Conservation (phyloP, 179 eudicot genomes). For the Corrigiola litoralis region DNA sequence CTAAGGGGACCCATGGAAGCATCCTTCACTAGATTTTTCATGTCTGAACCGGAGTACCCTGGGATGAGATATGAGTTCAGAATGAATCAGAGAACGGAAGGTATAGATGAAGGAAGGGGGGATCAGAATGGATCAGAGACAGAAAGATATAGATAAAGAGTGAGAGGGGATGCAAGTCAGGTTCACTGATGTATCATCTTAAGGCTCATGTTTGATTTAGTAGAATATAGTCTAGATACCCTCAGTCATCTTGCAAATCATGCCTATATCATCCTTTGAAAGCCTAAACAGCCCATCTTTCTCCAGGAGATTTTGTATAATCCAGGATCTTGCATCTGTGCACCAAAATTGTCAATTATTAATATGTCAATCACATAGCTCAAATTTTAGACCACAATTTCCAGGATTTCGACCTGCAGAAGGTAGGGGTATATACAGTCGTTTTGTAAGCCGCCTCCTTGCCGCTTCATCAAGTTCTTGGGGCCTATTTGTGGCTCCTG, state of each 20-base stretch:
- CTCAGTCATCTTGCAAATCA: constrained; percentile 76
- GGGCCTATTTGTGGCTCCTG: constrained; percentile 99
- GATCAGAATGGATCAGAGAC: too few relatives aligned
- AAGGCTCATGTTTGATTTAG: not conserved
- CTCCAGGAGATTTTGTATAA: constrained; percentile 63
- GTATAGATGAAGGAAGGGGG: too few relatives aligned
- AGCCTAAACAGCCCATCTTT: constrained; percentile 86
- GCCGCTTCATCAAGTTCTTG: constrained; percentile 99
- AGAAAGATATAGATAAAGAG: too few relatives aligned
- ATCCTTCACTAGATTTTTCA: constrained; percentile 96
- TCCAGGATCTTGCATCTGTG: constrained; percentile 94
- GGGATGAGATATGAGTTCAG: not conserved
- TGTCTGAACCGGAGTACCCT: constrained; percentile 99
- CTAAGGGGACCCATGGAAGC: constrained; percentile 99
- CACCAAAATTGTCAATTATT: constrained; percentile 12
- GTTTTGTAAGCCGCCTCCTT: constrained; percentile 90
- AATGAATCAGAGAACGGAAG: too few relatives aligned
- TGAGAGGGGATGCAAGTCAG: not conserved
- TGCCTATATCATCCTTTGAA: constrained; percentile 61
- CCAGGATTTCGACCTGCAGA: constrained; percentile 56
- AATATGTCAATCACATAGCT: constrained; percentile 1
- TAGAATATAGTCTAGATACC: constrained; percentile 34
- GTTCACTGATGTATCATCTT: not conserved
- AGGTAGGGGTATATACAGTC: constrained; percentile 94
- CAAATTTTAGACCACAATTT: not conserved